A percentile compares a stretch with the other conserved stretches of the same genome.
Evolutionary conservation across 2,329 filamentous ascomycete species (phyloP).

Genomic region (Penicillium psychrosexuale): DNA sequence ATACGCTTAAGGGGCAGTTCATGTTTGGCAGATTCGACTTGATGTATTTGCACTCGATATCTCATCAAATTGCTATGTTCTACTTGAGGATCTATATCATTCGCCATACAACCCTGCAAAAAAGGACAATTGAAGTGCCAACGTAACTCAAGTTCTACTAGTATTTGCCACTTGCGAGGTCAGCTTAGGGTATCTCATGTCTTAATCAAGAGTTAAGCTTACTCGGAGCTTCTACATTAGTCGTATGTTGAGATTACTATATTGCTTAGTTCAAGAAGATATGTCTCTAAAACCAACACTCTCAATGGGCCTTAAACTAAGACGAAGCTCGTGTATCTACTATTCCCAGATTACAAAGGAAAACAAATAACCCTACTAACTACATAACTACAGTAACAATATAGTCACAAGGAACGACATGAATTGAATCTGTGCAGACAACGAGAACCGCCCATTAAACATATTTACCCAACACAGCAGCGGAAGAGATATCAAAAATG

Average conservation of each 20-base stretch:
- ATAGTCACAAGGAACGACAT: background rate
- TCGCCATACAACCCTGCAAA: too few species aligned
- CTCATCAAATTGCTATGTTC: too few species aligned
- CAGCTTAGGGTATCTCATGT: background rate
- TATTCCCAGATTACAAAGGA: background rate
- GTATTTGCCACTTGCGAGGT: background rate
- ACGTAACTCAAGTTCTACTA: background rate
- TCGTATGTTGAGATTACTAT: background rate
- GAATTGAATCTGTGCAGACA: background rate
- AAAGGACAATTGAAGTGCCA: background rate
- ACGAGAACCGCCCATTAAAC: background rate
- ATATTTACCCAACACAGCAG: background rate
- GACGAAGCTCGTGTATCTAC: background rate
- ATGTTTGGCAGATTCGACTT: constrained; percentile 3
- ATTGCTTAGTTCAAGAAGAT: background rate
- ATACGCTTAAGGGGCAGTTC: background rate
- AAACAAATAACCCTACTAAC: background rate
- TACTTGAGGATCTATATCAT: too few species aligned
- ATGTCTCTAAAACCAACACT: background rate
- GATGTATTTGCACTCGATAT: background rate
- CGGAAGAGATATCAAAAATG: background rate
- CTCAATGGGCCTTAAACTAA: background rate
- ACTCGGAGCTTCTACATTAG: background rate
- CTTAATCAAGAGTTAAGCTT: too few species aligned
- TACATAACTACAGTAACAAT: background rate